A percentile compares a stretch with the other conserved stretches of the same genome.
Evolutionary conservation across 768 basidiomycete species (phyloP).

Genomic region (Crucibulum laeve): DNA sequence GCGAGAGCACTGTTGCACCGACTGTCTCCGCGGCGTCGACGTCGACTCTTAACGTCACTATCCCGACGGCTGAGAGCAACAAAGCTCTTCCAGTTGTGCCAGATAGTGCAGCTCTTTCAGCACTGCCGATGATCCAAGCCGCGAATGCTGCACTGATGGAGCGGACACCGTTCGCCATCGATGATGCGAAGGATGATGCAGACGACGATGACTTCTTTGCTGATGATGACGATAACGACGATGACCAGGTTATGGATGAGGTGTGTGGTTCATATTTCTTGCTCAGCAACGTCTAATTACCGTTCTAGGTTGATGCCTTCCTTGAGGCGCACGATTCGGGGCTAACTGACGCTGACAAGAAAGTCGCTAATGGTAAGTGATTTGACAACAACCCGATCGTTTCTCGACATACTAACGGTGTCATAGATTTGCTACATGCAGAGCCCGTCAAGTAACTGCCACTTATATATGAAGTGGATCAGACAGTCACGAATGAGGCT

Average conservation of each 20-base stretch:
- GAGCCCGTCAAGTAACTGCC: conserved; percentile 50
- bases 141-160: conserved; percentile 86
- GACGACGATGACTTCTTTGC: conserved; percentile 53
- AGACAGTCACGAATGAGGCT: neutral
- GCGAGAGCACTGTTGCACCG: conserved; percentile 22
- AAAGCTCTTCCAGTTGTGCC: conserved; percentile 27
- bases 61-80: conserved; percentile 20
- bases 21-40: conserved; percentile 32
- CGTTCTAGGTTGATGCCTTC: conserved; percentile 82
- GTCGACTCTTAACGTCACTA: conserved; percentile 50
- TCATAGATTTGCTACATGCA: conserved; percentile 59
- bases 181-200: conserved; percentile 85
- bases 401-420: too few species aligned
- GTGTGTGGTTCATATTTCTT: conserved; percentile 30
- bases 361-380: conserved; percentile 72
- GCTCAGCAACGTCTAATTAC: conserved; percentile 1
- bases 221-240: conserved; percentile 58
- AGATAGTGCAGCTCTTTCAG: conserved; percentile 40
- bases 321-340: conserved; percentile 91
- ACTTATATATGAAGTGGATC: too few species aligned
- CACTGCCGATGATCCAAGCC: conserved; percentile 66
- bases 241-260: conserved; percentile 81
- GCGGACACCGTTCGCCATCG: conserved; percentile 94
- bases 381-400: too few species aligned
- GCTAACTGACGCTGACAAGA: conserved; percentile 73